Conservation (phyloP, 176 grass and related monocot genomes). For the Oryza punctata region DNA sequence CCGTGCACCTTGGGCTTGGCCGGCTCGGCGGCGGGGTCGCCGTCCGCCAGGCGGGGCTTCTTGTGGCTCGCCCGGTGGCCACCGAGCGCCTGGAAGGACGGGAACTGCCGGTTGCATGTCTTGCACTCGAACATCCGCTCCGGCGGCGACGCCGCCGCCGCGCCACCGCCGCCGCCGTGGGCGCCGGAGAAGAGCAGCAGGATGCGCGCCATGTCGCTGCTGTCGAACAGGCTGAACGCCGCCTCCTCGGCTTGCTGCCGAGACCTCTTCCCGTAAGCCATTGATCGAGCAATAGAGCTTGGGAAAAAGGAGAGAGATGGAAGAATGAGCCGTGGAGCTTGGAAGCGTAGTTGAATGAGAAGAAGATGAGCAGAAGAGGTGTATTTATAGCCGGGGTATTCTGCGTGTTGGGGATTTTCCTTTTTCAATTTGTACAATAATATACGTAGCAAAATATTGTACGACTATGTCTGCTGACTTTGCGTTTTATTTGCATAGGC, state of each 20-base stretch:
- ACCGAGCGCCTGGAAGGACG: constrained; percentile 92
- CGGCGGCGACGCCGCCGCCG: constrained; percentile 9
- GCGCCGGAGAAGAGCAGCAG: constrained; percentile 62
- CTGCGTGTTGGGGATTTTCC: neutral
- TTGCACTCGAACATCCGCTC: constrained; percentile 91
- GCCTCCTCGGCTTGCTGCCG: constrained; percentile 45
- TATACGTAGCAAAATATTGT: constrained; percentile 10
- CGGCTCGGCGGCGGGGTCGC: constrained; percentile 3
- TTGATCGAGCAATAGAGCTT: neutral
- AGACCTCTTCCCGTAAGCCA: constrained; percentile 67
- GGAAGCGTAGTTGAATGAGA: constrained; percentile 7
- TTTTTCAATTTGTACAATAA: neutral
- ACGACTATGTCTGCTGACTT: neutral
- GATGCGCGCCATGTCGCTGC: constrained; percentile 61
- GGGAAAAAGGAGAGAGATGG: neutral
- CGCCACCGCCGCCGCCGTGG: neutral
- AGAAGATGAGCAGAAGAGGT: neutral
- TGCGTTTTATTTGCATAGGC: neutral
- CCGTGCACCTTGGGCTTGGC: constrained; percentile 78
- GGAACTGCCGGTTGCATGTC: constrained; percentile 82
- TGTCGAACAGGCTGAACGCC: constrained; percentile 42
- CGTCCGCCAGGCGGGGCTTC: constrained; percentile 59
- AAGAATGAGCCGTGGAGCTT: neutral
- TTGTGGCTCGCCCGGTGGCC: constrained; percentile 96
- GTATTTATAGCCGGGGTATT: constrained; percentile 40